Evolutionary conservation across 129 eudicot genomes (phyloP), one percentile per base, ranked within the genome.

Genomic region (Solidago caesia): DNA sequence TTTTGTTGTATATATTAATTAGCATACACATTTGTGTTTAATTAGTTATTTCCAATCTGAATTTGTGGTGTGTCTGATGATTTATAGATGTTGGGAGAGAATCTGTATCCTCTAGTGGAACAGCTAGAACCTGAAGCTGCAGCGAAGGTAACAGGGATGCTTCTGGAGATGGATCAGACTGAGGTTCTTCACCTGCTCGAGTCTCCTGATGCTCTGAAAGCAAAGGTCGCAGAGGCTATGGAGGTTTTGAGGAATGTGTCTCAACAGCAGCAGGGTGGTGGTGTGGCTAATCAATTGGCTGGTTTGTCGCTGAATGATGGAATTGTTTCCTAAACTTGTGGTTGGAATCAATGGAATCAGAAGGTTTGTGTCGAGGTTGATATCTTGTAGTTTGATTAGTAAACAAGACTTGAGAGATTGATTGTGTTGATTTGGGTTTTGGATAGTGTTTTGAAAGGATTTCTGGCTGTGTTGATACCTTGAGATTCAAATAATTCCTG

Each of bases 81-180:
- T 58, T 16, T 83, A 67, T 70, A 91, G 92, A 84, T 91, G 86
- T 48, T 92, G 90, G 95, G 95, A 45, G 98, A 87, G 75, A 85
- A 79, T 68, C 79, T 87, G 74, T 92, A 87, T 77, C 95, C 96
- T 7, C 85, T 84, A 10, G 96, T 89, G 67, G 92, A 89, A 69
- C 85, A 79, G 84, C 74, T 92, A 73, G 98, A 92, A 72, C 90
- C 85, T 0, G 87, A 84, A 11, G 66, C 84, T 65, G 89, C 96
- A 6, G 95, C 92, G 1, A 92, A 89, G 85, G 90, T 92, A 7
- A 92, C 96, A 0, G 95, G 96, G 12, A 92, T 92, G 98, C 90
- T 89, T 44, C 44, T 87, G 53, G 96, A 89, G 75, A 87, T 92
- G 95, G 96, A 87, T 46, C 96, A 84, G 59, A 86, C 86, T 0